Base-by-base conservation (phyloP, 106 monocot species). In the Dendrobium nobile region DNA sequence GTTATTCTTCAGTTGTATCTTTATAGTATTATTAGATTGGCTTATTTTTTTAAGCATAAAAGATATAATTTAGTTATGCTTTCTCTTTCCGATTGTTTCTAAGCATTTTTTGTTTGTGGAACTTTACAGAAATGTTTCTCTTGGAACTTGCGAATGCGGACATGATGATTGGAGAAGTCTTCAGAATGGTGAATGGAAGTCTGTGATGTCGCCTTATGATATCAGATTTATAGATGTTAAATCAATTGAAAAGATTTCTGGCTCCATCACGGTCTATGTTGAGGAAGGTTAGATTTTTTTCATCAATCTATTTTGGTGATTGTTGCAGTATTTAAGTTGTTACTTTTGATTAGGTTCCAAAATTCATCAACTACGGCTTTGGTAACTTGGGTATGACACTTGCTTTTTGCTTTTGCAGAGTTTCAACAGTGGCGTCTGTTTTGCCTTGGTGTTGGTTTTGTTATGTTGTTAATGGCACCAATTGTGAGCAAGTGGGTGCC, bases 341-440 rank as follows among this genome's bases (percentile, higher is more conserved):
- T 70, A 31, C 15, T 11, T 70, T 31, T 13, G 3, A 37, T 70
- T 11, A 9, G 2, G 27, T 70, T 70, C 5, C 13, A 20, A 70
- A 70, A 7, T 17, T 48, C 41, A 28, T 81, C 6, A 22, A 61
- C 2, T 79, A 65, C 67, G 47, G 27, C 37, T 3, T 28, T 67
- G 51, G 11, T 16, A 27, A 59, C 22, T 31, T 61, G 31, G 17
- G 0, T 7, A 54, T 45, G 18, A 80, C 20, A 18, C 20, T 19
- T 70, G n/a, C 58, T 37, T 45, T 42, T 75, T 55, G 40, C 76
- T 45, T 56, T 48, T 88, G 84, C 86, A 95, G 99, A 93, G 61
- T 87, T 92, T 86, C 99, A 99, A 41, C 88, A 82, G 20, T 95
- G 98, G 98, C 92, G 98, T 33, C 77, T 95, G 40, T 3, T 91